Base-by-base conservation (phyloP, 495 filamentous ascomycete genomes). In the Penicillium diatomitis region DNA sequence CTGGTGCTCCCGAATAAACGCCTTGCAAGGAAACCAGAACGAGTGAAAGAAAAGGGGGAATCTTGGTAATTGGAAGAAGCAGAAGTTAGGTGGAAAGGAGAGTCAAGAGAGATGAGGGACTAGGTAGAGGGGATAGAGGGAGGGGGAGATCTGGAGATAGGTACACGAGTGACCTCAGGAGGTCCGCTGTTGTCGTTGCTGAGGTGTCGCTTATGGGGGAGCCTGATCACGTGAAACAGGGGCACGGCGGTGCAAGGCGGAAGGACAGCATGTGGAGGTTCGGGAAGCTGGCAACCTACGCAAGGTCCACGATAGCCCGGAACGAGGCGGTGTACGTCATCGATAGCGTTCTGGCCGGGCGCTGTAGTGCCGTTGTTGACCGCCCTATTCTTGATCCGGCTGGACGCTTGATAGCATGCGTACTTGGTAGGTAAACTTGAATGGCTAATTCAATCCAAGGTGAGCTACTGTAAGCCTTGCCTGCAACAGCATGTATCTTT, bases 1-100 rank as follows among this genome's bases (percentile, higher is more conserved):
- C 72, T 70, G 60, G 75, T 73, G 64, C 73, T 68, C 68, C 68
- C 51, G 66, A 66, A 51, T 55, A 48, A 72, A 75, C 69, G 70
- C 67, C 71, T 57, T 60, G 69, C 60, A 61, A 70, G 61, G 50
- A 61, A 67, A 64, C 55, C 47, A 49, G 53, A 62, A 53, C 51
- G 60, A 62, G 48, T 48, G 53, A 51, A 55, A 54, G 49, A 54
- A 41, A 44, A 34, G 33, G 33, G 4, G 27, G 38, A 36, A 7
- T 32, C 20, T 20, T 20, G 20, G 20, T 20, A 20, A 20, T 20
- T 20, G 20, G 20, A 8, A 36, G 11, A 28, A 27, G 38, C 5
- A 6, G 33, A 36, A 44, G 32, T 8, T 32, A 41, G 40, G 32
- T 29, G 38, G 38, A 34, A 49, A 47, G 48, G 53, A 60, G 36